These are phyloP conservation scores for Hypoxylon rickii DNA, from an alignment of 495 filamentous ascomycete genomes.

Conservation along the genomic window DNA sequence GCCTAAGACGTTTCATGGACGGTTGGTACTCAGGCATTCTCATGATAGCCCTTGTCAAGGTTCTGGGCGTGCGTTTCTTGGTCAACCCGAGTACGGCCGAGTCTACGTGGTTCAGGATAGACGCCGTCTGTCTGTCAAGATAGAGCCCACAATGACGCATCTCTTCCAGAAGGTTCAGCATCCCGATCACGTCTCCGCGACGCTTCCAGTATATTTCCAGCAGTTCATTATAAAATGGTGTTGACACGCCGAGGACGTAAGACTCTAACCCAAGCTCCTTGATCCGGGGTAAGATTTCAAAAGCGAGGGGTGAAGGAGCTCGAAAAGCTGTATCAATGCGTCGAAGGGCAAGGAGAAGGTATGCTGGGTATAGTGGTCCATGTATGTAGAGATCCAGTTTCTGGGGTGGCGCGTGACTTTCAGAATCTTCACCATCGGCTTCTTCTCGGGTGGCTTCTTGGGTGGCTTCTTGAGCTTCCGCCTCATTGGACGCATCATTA, in stretches of 20 bases:
- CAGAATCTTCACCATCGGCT: neutral
- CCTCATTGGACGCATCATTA: neutral
- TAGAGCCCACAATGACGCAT: conserved; percentile 76
- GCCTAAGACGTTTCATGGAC: conserved; percentile 24
- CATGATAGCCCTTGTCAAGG: conserved; percentile 42
- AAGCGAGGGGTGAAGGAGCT: conserved; percentile 59
- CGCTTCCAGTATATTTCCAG: conserved; percentile 66
- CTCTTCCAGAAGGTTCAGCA: conserved; percentile 69
- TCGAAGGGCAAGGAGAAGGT: conserved; percentile 65
- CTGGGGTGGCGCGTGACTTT: conserved; percentile 1
- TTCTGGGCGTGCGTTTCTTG: conserved; percentile 20
- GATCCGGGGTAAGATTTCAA: conserved; percentile 69
- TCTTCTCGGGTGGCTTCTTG: neutral
- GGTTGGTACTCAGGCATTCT: conserved; percentile 46
- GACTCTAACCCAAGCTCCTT: conserved; percentile 71
- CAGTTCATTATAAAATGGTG: conserved; percentile 75
- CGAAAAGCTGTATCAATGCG: conserved; percentile 66
- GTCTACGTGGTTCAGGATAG: conserved; percentile 49
- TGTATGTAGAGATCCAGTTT: conserved; percentile 59
- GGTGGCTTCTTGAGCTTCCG: conserved; percentile 3
- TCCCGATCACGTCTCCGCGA: conserved; percentile 62
- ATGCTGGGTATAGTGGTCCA: conserved; percentile 67
- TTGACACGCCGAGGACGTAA: conserved; percentile 73
- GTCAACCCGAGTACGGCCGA: conserved; percentile 4
- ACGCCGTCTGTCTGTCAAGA: conserved; percentile 60